A percentile compares a stretch with the other conserved stretches of the same genome.
Evolutionary conservation across 345 rosid genomes (phyloP).

Genomic region (Sisymbrium altissimum): DNA sequence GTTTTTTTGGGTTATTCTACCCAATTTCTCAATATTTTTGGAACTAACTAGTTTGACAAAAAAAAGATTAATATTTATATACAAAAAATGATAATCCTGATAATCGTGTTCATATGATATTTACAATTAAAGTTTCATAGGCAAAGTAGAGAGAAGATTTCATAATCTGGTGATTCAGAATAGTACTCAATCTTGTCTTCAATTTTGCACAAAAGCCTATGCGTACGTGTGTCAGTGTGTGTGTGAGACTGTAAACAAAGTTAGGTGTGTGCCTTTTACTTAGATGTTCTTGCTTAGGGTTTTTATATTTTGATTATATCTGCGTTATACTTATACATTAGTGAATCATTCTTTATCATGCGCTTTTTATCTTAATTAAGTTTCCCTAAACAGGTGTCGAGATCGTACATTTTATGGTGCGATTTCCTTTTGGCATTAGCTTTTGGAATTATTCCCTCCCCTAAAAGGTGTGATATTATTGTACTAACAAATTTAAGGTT

Average conservation of each 20-base stretch:
- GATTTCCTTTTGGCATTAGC: constrained; percentile 12
- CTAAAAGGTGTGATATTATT: constrained; percentile 8
- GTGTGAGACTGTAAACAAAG: constrained; percentile 2
- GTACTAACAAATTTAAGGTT: constrained; percentile 20
- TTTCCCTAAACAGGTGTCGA: constrained; percentile 29
- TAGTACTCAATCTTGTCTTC: background rate
- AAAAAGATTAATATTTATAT: background rate
- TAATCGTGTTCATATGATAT: background rate
- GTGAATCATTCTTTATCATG: background rate
- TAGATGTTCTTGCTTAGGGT: constrained; percentile 14
- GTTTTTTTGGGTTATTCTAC: no score
- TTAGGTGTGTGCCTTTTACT: constrained; percentile 3
- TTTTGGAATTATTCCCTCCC: constrained; percentile 29
- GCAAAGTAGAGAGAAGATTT: background rate
- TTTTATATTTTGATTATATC: background rate
- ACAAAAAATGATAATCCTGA: background rate
- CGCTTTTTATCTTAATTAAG: constrained; percentile 1
- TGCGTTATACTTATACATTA: background rate
- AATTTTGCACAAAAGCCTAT: background rate
- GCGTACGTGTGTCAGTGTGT: background rate
- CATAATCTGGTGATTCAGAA: background rate
- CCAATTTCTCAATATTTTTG: no score
- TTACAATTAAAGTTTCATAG: background rate
- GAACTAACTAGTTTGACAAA: no score
- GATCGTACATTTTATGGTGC: constrained; percentile 18